These are phyloP conservation scores for Epichloe aotearoae DNA, from an alignment of 2,329 filamentous ascomycete species.

Conservation along the genomic window DNA sequence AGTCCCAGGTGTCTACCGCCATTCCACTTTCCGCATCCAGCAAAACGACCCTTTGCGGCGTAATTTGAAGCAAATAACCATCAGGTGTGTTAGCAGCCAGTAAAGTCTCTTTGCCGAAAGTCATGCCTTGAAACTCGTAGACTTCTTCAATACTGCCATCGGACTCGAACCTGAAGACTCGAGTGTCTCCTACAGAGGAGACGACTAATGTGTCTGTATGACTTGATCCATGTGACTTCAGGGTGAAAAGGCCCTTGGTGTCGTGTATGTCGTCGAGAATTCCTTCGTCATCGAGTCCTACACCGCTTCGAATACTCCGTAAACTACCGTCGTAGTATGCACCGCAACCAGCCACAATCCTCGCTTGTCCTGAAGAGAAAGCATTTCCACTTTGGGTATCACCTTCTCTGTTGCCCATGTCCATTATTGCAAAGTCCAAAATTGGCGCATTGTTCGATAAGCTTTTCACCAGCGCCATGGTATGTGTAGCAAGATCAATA, in stretches of 20 bases:
- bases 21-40: conserved; percentile 46
- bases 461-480: conserved; percentile 57
- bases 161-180: conserved; percentile 63
- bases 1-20: conserved; percentile 44
- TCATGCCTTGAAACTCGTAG: conserved; percentile 58
- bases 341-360: conserved; percentile 85
- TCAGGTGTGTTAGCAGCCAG: conserved; percentile 51
- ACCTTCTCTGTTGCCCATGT: conserved; percentile 75
- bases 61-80: conserved; percentile 63
- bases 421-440: conserved; percentile 90
- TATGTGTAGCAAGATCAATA: conserved; percentile 28
- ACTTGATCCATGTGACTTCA: conserved; percentile 37
- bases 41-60: conserved; percentile 47
- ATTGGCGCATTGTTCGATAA: conserved; percentile 72
- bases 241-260: conserved; percentile 59
- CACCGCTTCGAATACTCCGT: conserved; percentile 82
- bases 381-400: conserved; percentile 66
- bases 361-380: conserved; percentile 88
- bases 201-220: conserved; percentile 60
- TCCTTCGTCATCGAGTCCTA: conserved; percentile 79
- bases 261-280: conserved; percentile 66
- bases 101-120: conserved; percentile 58
- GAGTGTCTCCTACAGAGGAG: conserved; percentile 71
- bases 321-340: conserved; percentile 81
- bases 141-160: conserved; percentile 78